Evolutionary conservation across 495 filamentous ascomycete species (phyloP).

Genomic region (Umbilicaria muhlenbergii): DNA sequence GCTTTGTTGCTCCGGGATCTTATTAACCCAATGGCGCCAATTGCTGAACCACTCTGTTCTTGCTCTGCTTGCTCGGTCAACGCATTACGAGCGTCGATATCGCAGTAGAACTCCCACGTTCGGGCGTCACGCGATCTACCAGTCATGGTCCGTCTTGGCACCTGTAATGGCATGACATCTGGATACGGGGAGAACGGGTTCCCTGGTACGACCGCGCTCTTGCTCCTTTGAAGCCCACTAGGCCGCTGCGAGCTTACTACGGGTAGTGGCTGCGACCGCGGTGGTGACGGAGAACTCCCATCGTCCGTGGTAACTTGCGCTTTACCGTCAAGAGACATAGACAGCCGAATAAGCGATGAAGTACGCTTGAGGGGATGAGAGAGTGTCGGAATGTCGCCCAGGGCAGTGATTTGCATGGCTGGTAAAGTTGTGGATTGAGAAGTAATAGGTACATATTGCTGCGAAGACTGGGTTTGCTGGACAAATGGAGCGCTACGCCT

Average conservation of each 20-base stretch:
- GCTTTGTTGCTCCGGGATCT: constrained; percentile 45
- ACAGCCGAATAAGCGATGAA: constrained; percentile 43
- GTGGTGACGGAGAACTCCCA: constrained; percentile 54
- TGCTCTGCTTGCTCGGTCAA: constrained; percentile 57
- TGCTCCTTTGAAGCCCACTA: constrained; percentile 43
- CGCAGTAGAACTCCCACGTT: constrained; percentile 73
- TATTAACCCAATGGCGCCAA: constrained; percentile 52
- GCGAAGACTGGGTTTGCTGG: constrained; percentile 6
- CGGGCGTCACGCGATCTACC: constrained; percentile 71
- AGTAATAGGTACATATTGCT: not conserved
- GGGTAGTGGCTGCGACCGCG: constrained; percentile 22
- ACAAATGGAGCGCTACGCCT: constrained; percentile 23
- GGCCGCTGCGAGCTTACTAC: constrained; percentile 34
- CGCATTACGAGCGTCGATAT: constrained; percentile 53
- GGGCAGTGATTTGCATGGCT: not conserved
- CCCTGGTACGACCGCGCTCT: constrained; percentile 34
- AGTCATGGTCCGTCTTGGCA: constrained; percentile 15
- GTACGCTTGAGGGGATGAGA: constrained; percentile 18
- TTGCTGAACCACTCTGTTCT: constrained; percentile 54
- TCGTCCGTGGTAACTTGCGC: constrained; percentile 58
- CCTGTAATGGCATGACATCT: constrained; percentile 4
- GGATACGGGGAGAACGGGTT: constrained; percentile 22
- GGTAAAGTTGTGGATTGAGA: not conserved
- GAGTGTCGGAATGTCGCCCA: constrained; percentile 2
- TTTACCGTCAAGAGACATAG: constrained; percentile 67